phyloP scores from a whole-genome alignment of 345 rosid genomes.

The Brassica rapa region DNA sequence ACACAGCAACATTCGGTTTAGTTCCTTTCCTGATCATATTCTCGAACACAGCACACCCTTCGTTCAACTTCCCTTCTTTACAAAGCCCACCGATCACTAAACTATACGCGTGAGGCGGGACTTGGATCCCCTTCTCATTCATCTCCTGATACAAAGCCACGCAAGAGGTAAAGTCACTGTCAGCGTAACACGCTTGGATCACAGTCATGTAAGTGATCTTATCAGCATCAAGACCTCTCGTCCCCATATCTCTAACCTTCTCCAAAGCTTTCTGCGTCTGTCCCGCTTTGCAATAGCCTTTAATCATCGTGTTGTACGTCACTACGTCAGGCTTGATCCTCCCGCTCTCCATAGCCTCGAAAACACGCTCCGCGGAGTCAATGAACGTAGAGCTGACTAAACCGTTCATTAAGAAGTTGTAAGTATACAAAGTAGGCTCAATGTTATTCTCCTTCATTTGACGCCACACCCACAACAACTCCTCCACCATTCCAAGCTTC shows the following conservation, averaged over 20 bases:
- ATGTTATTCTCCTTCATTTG: conserved; percentile 80
- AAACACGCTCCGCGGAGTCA: conserved; percentile 75
- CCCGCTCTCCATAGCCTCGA: conserved; percentile 77
- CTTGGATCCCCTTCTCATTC: conserved; percentile 71
- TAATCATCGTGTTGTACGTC: conserved; percentile 79
- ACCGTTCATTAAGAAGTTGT: conserved; percentile 74
- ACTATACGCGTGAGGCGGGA: conserved; percentile 73
- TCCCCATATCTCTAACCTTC: conserved; percentile 68
- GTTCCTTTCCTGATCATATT: conserved; percentile 62
- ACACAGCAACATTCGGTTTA: conserved; percentile 72
- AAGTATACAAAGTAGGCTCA: conserved; percentile 76
- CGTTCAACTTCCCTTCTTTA: conserved; percentile 66
- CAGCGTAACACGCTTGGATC: conserved; percentile 77
- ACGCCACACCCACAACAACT: conserved; percentile 90
- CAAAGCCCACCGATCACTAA: conserved; percentile 88
- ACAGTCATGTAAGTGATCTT: conserved; percentile 83
- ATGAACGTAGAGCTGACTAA: conserved; percentile 67
- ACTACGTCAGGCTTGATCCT: conserved; percentile 68
- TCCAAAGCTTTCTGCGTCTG: conserved; percentile 65
- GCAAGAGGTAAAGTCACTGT: conserved; percentile 67
- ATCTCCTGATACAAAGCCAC: conserved; percentile 77
- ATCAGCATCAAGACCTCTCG: conserved; percentile 62
- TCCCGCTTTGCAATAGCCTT: conserved; percentile 78
- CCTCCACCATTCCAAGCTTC: conserved; percentile 86
- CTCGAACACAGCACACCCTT: conserved; percentile 67